phyloP scores from a whole-genome alignment of 495 filamentous ascomycete species.

The Astrothelium subdiscretum region DNA sequence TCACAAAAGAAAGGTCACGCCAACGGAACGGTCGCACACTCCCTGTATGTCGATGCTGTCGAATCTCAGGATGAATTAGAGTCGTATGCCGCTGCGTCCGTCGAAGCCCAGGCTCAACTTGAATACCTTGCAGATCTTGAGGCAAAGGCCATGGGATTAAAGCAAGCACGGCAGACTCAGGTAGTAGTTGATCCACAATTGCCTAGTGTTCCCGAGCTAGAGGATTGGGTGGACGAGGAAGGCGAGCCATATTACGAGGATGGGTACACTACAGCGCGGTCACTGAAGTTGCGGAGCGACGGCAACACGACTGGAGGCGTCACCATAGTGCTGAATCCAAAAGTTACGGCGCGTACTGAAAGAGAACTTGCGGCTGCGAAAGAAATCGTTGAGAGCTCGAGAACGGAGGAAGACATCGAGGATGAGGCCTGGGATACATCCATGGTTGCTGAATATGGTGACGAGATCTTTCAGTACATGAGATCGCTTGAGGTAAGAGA shows the following conservation, averaged over 20 bases:
- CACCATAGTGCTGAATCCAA: conserved; percentile 61
- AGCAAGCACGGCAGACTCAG: conserved; percentile 20
- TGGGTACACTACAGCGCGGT: conserved; percentile 66
- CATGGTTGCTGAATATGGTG: conserved; percentile 94
- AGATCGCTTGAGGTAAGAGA: conserved; percentile 68
- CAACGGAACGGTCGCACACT: not conserved
- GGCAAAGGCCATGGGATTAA: conserved; percentile 15
- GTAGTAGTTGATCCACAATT: conserved; percentile 11
- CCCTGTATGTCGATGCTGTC: not conserved
- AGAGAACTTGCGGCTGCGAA: conserved; percentile 61
- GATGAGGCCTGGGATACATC: conserved; percentile 91
- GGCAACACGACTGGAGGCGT: conserved; percentile 63
- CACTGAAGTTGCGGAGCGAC: conserved; percentile 60
- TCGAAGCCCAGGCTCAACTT: conserved; percentile 10
- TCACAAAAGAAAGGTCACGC: not conserved
- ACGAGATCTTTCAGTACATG: conserved; percentile 93
- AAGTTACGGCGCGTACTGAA: conserved; percentile 46
- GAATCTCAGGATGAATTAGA: not conserved
- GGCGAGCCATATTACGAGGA: conserved; percentile 74
- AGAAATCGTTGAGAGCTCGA: conserved; percentile 49
- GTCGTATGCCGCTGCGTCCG: not conserved
- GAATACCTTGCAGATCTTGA: conserved; percentile 22
- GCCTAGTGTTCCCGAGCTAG: conserved; percentile 40
- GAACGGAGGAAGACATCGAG: conserved; percentile 54
- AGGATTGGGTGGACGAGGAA: conserved; percentile 50